Evolutionary conservation across 345 rosid species (phyloP), one percentile per base, ranked within the genome.

Genomic region (Cardamine occulta): DNA sequence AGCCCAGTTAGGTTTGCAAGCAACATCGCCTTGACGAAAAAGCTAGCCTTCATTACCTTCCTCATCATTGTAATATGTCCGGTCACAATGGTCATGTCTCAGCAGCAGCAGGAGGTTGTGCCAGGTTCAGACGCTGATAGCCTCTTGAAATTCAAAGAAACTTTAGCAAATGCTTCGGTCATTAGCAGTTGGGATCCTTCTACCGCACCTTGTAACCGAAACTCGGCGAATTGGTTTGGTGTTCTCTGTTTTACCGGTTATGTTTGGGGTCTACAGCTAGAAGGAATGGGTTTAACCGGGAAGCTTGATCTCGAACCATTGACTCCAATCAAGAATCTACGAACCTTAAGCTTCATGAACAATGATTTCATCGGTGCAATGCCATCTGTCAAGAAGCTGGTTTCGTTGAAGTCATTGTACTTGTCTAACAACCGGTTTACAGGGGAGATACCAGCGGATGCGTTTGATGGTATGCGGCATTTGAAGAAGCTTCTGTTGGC

Each of bases 281-380:
- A 91, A 70, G 84, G 73, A 34, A 81, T 87, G 85, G 80, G 74
- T 0, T 74, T 91, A 44, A 6, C 79, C 1, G 97, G 97, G 10
- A 21, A 56, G 10, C 75, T 89, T 3, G 82, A 82, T 49, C 39
- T 86, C 0, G 87, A 86, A 21, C 61, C 87, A 1, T 85, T 91
- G 0, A 67, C 24, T 24, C 39, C 77, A 2, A 74, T 91, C 66
- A 59, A 53, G 48, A 24, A 65, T n/a, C 63, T 91, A 63, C 85
- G 95, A 8, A 84, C 87, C 2, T 8, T 91, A 35, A 88, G 93
- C 77, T 82, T 91, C 15, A 86, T 86, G 97, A 84, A 91, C 83
- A 91, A 91, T 35, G 19, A 80, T 15, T 82, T 91, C 29, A 79
- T 64, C 0, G 97, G 95, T 12, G 64, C 81, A 37, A 62, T 89